Percentiles rank a stretch among this genome's conserved stretches.
These are phyloP conservation scores for Botryotinia narcissicola DNA, from an alignment of 2,329 filamentous ascomycete species.

Conservation along the genomic window DNA sequence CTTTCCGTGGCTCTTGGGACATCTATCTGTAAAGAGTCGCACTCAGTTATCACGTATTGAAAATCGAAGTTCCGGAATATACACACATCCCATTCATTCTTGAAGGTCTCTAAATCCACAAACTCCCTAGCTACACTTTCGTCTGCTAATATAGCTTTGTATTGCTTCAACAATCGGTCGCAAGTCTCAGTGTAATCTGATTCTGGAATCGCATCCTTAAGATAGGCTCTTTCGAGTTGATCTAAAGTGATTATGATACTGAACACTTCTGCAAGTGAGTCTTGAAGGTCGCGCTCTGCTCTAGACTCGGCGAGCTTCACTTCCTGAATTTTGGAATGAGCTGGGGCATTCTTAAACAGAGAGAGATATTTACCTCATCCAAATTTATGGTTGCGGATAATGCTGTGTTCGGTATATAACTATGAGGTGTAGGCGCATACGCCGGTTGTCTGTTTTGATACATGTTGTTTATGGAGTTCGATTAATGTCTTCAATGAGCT, in stretches of 20 bases:
- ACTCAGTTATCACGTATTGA: not conserved
- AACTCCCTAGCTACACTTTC: constrained; percentile 89
- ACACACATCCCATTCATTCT: constrained; percentile 84
- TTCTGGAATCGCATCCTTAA: constrained; percentile 92
- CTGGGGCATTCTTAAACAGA: not conserved
- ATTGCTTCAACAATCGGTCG: constrained; percentile 89
- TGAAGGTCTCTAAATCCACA: constrained; percentile 85
- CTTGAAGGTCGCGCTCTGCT: constrained; percentile 87
- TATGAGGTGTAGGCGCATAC: constrained; percentile 46
- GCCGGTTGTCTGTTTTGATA: constrained; percentile 37
- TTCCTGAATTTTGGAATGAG: constrained; percentile 56
- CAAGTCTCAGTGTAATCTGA: constrained; percentile 95
- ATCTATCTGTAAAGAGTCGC: constrained; percentile 64
- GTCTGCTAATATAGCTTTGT: constrained; percentile 89
- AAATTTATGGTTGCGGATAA: constrained; percentile 88
- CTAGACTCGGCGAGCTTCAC: constrained; percentile 86
- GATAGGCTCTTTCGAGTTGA: constrained; percentile 91
- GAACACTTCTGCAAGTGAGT: constrained; percentile 95
- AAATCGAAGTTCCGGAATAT: not conserved
- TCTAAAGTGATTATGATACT: constrained; percentile 96
- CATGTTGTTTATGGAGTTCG: constrained; percentile 29
- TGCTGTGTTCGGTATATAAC: constrained; percentile 82
- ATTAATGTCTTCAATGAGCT: constrained; percentile 5
- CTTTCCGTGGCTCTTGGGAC: constrained; percentile 92
- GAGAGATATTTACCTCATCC: constrained; percentile 66